Percentiles rank a stretch among this genome's conserved stretches.
These are phyloP conservation scores for Aspergillus sp. DNA, from an alignment of 2,329 filamentous ascomycete species.

Conservation along the genomic window DNA sequence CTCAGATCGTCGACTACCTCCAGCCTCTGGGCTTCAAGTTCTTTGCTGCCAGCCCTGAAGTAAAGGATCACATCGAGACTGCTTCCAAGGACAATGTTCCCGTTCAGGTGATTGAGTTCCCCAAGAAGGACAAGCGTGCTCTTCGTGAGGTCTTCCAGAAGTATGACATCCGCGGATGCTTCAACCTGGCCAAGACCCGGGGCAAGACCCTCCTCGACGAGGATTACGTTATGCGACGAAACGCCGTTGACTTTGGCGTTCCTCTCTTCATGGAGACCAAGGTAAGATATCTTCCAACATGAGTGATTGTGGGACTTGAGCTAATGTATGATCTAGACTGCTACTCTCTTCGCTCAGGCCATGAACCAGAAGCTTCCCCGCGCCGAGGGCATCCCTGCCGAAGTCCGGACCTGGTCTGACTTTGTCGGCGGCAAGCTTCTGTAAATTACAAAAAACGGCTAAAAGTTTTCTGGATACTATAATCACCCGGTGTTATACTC, in stretches of 20 bases:
- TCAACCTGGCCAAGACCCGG: slow-evolving; percentile 86
- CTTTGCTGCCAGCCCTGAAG: slow-evolving; percentile 77
- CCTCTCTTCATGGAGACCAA: slow-evolving; percentile 98
- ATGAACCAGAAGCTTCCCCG: slow-evolving; percentile 96
- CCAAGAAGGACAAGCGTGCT: slow-evolving; percentile 92
- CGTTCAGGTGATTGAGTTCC: slow-evolving; percentile 95
- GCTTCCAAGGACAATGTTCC: slow-evolving; percentile 67
- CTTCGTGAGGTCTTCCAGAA: slow-evolving; percentile 95
- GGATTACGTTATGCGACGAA: slow-evolving; percentile 98
- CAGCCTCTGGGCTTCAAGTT: slow-evolving; percentile 92
- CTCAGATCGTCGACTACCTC: slow-evolving; percentile 82
- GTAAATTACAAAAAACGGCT: slow-evolving; percentile 35
- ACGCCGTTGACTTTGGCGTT: slow-evolving; percentile 97
- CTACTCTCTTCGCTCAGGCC: slow-evolving; percentile 92
- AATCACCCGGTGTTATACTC: slow-evolving; percentile 24
- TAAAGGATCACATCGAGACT: slow-evolving; percentile 83
- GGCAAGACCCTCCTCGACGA: slow-evolving; percentile 86
- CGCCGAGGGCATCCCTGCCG: slow-evolving; percentile 81
- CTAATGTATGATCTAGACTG: slow-evolving; percentile 67
- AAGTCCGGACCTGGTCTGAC: slow-evolving; percentile 93
- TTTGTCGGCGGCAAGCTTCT: slow-evolving; percentile 75
- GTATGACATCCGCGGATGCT: slow-evolving; percentile 93
- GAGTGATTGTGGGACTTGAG: background rate
- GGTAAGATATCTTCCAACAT: slow-evolving; percentile 58
- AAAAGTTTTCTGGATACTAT: slow-evolving; percentile 30